phyloP scores from a whole-genome alignment of 2,329 filamentous ascomycete genomes.

The Phialocephala subalpina region DNA sequence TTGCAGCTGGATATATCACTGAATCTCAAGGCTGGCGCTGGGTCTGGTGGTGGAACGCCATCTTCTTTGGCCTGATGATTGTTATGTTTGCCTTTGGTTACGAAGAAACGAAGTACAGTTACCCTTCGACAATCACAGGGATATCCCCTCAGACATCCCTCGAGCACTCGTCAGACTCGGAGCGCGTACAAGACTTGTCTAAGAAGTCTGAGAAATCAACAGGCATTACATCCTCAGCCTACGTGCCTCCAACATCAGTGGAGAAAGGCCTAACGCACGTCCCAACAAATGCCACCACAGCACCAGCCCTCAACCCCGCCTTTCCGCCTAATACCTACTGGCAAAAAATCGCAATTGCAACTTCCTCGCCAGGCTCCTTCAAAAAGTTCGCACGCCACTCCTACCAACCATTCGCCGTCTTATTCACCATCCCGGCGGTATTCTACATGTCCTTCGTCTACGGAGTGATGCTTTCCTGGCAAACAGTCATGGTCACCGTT shows the following conservation, averaged over 20 bases:
- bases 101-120: slow-evolving; percentile 49
- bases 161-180: neutral
- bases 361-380: slow-evolving; percentile 33
- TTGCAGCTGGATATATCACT: slow-evolving; percentile 49
- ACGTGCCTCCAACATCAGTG: neutral
- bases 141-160: neutral
- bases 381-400: slow-evolving; percentile 45
- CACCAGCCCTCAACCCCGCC: slow-evolving; percentile 16
- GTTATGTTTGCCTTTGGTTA: slow-evolving; percentile 52
- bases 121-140: neutral
- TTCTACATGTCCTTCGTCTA: slow-evolving; percentile 47
- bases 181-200: neutral
- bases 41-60: slow-evolving; percentile 56
- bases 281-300: neutral
- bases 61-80: slow-evolving; percentile 49
- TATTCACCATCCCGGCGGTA: slow-evolving; percentile 50
- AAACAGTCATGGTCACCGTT: slow-evolving; percentile 48
- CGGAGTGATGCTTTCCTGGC: slow-evolving; percentile 48
- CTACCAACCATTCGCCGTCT: slow-evolving; percentile 47
- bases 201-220: neutral
- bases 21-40: slow-evolving; percentile 56
- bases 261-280: neutral
- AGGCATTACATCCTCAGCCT: neutral
- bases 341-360: slow-evolving; percentile 49
- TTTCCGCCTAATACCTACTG: slow-evolving; percentile 52